Conservation (phyloP, 1,139 yeast genomes). For the Saccharomyces hybrid region DNA sequence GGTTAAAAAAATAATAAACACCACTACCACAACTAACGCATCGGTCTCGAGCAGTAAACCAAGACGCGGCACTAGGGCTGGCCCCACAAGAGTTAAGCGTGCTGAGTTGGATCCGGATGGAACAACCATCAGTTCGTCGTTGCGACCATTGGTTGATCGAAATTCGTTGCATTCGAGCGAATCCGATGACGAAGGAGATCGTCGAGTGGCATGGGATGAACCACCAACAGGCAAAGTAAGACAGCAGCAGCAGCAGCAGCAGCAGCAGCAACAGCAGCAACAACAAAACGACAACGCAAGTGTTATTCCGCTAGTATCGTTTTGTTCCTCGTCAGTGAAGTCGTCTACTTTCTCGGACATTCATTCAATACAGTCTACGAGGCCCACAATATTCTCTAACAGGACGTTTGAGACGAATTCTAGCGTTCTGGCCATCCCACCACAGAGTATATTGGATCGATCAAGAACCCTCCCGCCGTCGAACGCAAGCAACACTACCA, state of each 20-base stretch:
- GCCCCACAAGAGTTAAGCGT: neutral
- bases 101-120: constrained; percentile 1
- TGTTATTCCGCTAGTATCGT: constrained; percentile 47
- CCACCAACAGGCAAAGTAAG: neutral
- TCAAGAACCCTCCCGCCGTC: constrained; percentile 19
- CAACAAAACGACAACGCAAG: constrained; percentile 31
- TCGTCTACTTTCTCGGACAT: constrained; percentile 34
- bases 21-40: neutral
- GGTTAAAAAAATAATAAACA: constrained; percentile 26
- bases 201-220: constrained; percentile 4
- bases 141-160: constrained; percentile 11
- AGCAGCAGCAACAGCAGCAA: constrained; percentile 1
- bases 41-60: neutral
- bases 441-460: constrained; percentile 54
- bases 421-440: constrained; percentile 56
- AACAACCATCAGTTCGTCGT: constrained; percentile 12
- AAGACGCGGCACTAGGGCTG: neutral
- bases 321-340: constrained; percentile 39
- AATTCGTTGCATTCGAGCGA: constrained; percentile 4
- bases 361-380: constrained; percentile 35
- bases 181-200: neutral
- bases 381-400: constrained; percentile 36
- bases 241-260: constrained; percentile 3
- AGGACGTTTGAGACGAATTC: constrained; percentile 53
- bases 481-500: constrained; percentile 5